Evolutionary conservation across 2,329 filamentous ascomycete species (phyloP).

Genomic region (Colletotrichum orbiculare): DNA sequence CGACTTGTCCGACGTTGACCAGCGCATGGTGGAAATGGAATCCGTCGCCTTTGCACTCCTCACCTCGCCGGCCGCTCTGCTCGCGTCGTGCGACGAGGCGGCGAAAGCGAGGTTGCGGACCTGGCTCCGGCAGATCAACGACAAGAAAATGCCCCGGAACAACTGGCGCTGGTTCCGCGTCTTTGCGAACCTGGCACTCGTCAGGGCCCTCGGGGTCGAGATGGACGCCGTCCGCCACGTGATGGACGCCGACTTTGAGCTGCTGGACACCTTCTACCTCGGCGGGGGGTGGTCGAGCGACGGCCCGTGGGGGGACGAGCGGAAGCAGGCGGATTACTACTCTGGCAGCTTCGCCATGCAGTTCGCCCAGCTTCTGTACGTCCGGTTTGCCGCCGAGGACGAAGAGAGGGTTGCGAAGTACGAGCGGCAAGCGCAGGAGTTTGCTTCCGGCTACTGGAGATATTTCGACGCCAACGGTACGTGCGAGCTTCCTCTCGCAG

Average conservation of each 20-base stretch:
- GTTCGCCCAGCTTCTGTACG: constrained; percentile 55
- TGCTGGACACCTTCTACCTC: constrained; percentile 53
- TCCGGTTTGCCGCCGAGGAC: constrained; percentile 50
- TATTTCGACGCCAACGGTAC: constrained; percentile 55
- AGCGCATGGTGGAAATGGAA: constrained; percentile 60
- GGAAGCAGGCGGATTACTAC: constrained; percentile 57
- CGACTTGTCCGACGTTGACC: constrained; percentile 50
- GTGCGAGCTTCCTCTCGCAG: background rate
- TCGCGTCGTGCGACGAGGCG: constrained; percentile 38
- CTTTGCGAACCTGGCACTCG: constrained; percentile 54
- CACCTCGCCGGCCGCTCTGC: constrained; percentile 48
- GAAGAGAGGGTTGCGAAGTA: constrained; percentile 48
- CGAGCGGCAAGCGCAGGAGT: constrained; percentile 47
- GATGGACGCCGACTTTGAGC: constrained; percentile 50
- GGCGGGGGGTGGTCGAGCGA: constrained; percentile 55
- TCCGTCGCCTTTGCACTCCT: constrained; percentile 56
- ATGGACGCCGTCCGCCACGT: constrained; percentile 43
- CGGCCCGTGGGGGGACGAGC: constrained; percentile 49
- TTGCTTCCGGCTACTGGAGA: constrained; percentile 51
- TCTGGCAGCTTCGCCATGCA: constrained; percentile 60
- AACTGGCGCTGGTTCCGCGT: constrained; percentile 60
- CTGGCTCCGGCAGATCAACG: constrained; percentile 54
- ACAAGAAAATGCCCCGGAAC: constrained; percentile 51
- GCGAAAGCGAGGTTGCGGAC: constrained; percentile 44
- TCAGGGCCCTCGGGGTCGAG: constrained; percentile 48